These are phyloP conservation scores for Cinnamomum chago DNA, from an alignment of 164 flowering plant genomes.

Conservation along the genomic window DNA sequence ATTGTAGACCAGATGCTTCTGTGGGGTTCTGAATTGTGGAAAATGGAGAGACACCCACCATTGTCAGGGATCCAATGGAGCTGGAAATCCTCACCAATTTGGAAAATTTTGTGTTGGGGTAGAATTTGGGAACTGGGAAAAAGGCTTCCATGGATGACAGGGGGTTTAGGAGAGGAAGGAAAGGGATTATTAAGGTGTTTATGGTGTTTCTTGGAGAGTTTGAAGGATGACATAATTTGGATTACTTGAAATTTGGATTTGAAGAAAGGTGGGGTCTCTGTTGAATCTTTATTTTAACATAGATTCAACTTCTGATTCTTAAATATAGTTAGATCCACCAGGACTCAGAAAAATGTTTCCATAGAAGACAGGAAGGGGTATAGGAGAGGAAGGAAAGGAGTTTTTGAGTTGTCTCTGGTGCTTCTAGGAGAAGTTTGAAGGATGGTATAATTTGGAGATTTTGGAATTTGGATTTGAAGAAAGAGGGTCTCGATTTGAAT, in stretches of 20 bases:
- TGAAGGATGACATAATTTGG: conserved; percentile 35
- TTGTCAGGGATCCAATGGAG: conserved; percentile 38
- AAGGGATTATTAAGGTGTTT: conserved; percentile 74
- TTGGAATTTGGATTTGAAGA: too few relatives aligned
- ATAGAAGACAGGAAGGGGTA: too few relatives aligned
- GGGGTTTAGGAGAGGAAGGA: conserved; percentile 51
- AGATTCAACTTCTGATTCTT: neutral
- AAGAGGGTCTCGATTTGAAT: too few relatives aligned
- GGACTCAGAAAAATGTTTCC: neutral
- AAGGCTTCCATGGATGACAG: conserved; percentile 46
- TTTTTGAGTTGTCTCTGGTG: neutral
- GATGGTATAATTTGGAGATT: too few relatives aligned
- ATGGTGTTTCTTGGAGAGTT: conserved; percentile 64
- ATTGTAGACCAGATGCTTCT: conserved; percentile 57
- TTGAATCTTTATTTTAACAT: neutral
- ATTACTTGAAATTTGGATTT: neutral
- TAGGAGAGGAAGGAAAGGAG: neutral
- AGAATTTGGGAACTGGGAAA: conserved; percentile 27
- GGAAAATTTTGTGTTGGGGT: conserved; percentile 33
- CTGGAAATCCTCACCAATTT: conserved; percentile 51
- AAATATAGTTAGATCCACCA: neutral
- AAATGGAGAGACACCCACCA: conserved; percentile 57
- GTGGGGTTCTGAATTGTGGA: conserved; percentile 40
- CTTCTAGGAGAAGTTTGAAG: neutral
- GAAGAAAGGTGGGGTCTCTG: neutral